These are phyloP conservation scores for Rubia occidens DNA, from an alignment of 305 asterid species.

Conservation along the genomic window DNA sequence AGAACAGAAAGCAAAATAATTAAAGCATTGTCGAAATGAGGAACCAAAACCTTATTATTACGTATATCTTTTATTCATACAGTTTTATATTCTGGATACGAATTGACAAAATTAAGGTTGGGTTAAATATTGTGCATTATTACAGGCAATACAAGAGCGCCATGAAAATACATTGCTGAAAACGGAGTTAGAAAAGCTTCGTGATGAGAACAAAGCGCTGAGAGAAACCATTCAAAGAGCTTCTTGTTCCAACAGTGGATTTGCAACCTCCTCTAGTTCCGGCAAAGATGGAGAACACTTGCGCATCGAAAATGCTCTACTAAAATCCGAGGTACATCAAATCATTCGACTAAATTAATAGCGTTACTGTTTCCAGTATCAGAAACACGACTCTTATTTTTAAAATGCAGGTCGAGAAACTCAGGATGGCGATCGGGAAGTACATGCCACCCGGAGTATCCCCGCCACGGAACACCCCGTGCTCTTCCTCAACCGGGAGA, in stretches of 20 bases:
- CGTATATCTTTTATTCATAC: background rate
- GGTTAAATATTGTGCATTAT: background rate
- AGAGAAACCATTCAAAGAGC: slow-evolving; percentile 37
- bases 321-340: slow-evolving; percentile 62
- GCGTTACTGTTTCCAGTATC: background rate
- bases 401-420: slow-evolving; percentile 55
- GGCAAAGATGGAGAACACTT: slow-evolving; percentile 46
- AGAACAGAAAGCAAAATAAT: background rate
- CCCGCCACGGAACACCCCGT: slow-evolving; percentile 29
- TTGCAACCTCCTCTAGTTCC: slow-evolving; percentile 24
- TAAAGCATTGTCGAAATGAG: background rate
- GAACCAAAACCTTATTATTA: background rate
- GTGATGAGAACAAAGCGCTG: slow-evolving; percentile 46
- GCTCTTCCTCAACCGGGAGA: slow-evolving; percentile 32
- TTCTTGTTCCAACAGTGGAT: slow-evolving; percentile 64
- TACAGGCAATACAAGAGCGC: slow-evolving; percentile 87
- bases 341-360: background rate
- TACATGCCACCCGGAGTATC: slow-evolving; percentile 35
- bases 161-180: slow-evolving; percentile 70
- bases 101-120: background rate
- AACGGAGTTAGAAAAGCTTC: slow-evolving; percentile 65
- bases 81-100: too few species aligned
- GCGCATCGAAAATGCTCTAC: slow-evolving; percentile 58
- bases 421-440: slow-evolving; percentile 36
- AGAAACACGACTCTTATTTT: background rate